Evolutionary conservation across 352 stramenopile genomes (phyloP).

Genomic region (Thalassiosira mediterranea): DNA sequence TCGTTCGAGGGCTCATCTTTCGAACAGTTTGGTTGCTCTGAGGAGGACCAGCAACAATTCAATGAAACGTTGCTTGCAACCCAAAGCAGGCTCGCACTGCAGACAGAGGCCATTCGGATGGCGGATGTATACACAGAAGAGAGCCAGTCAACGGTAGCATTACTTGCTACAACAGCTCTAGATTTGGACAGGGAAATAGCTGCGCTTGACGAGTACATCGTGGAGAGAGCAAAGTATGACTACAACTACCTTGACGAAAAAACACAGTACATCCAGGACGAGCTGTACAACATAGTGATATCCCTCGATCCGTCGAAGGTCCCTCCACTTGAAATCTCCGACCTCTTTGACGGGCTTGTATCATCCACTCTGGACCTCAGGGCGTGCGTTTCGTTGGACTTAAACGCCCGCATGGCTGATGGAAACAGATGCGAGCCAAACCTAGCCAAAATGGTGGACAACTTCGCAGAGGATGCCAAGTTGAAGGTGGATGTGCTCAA

Average conservation of each 20-base stretch:
- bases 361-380: slow-evolving; percentile 31
- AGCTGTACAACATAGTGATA: slow-evolving; percentile 23
- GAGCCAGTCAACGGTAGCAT: slow-evolving; percentile 29
- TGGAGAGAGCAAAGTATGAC: slow-evolving; percentile 43
- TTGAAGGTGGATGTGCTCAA: slow-evolving; percentile 45
- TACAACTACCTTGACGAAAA: slow-evolving; percentile 50
- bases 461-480: slow-evolving; percentile 42
- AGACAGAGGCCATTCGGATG: slow-evolving; percentile 48
- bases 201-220: slow-evolving; percentile 28
- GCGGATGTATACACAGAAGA: slow-evolving; percentile 41
- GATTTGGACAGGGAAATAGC: slow-evolving; percentile 19
- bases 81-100: slow-evolving; percentile 50
- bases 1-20: neutral
- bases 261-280: slow-evolving; percentile 45
- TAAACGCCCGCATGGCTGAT: slow-evolving; percentile 35
- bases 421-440: slow-evolving; percentile 39
- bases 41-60: slow-evolving; percentile 38
- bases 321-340: slow-evolving; percentile 32
- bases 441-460: slow-evolving; percentile 39
- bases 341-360: slow-evolving; percentile 39
- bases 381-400: slow-evolving; percentile 49
- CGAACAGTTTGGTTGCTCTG: slow-evolving; percentile 20
- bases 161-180: slow-evolving; percentile 23
- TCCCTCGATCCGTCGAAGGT: slow-evolving; percentile 28
- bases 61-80: slow-evolving; percentile 45